Base-by-base conservation (phyloP, 1,139 yeast genomes). In the Diutina mesorugosa region DNA sequence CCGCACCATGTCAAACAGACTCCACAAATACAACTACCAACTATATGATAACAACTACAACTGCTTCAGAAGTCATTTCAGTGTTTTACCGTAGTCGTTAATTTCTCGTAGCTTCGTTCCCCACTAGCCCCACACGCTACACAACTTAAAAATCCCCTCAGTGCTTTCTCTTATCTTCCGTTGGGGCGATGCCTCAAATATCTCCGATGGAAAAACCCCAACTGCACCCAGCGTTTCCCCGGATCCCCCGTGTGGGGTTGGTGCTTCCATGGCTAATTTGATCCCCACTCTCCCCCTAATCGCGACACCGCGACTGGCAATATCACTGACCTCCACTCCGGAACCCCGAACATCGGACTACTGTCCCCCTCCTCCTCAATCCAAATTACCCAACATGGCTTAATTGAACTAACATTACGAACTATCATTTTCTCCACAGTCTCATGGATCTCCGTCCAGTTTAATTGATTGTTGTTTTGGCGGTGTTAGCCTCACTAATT, bases 371-470 rank as follows among this genome's bases (percentile, higher is more conserved):
- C 41, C 16, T 8, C 41, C 10, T 9, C 10, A 10, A 5, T 4
- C n/a, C 41, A 12, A 18, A 2, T 7, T 45, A 10, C 45, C 45
- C 47, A 18, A 9, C 26, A 16, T 35, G 41, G 10, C 41, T 12
- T 5, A 12, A 10, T 3, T 12, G 10, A 9, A 12, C 41, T 12
- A 5, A 12, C 3, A 35, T 5, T 12, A 9, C 14, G 10, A 35
- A 10, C 41, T 35, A 10, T 12, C 14, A 35, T 35, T 2, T 12
- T 35, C 14, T 28, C 29, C 29, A 28, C 28, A 18, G 48, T 57
- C 58, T 60, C 60, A 14, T 45, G 54, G 48, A 16, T 6, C 45
- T 21, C 26, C 4, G 26, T 21, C 26, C 26, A 3, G 26, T 21
- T 4, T 21, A 4, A 21, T 21, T 21, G 4, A 18, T 4, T 2